These are phyloP conservation scores for Capronia americana DNA, from an alignment of 2,329 filamentous ascomycete species.

Conservation along the genomic window DNA sequence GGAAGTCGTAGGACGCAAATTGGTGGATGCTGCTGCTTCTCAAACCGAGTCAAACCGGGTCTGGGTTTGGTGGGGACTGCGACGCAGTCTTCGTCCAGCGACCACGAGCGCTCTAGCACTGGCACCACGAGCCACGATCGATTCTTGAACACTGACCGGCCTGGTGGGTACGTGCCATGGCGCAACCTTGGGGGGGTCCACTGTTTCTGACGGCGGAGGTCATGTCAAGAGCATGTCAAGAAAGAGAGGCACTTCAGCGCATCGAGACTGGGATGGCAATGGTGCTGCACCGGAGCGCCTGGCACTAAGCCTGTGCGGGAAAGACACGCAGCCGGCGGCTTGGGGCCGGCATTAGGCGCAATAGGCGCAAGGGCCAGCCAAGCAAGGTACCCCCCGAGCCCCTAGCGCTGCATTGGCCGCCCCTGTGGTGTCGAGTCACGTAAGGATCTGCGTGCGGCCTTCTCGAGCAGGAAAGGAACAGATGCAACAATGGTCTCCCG, in stretches of 20 bases:
- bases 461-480: conserved; percentile 5
- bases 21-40: conserved; percentile 17
- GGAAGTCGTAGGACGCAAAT: conserved; percentile 16
- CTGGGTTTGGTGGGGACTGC: conserved; percentile 25
- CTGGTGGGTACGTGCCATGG: conserved; percentile 31
- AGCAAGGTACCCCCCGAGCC: conserved; percentile 3
- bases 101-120: conserved; percentile 23
- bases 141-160: conserved; percentile 28
- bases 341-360: conserved; percentile 25
- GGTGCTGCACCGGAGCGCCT: conserved; percentile 35
- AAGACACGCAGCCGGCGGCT: conserved; percentile 20
- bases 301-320: conserved; percentile 27
- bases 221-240: conserved; percentile 6
- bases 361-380: conserved; percentile 3
- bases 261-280: conserved; percentile 23
- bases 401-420: conserved; percentile 5
- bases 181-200: conserved; percentile 18
- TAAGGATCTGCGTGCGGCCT: conserved; percentile 14
- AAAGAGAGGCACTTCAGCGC: background rate
- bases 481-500: background rate
- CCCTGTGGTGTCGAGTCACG: background rate
- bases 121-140: conserved; percentile 28
- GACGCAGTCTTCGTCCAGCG: conserved; percentile 1
- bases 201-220: conserved; percentile 12
- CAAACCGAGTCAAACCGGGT: conserved; percentile 20